Conservation (phyloP, 176 grass and related monocot species). For the Oryza rufipogon region DNA sequence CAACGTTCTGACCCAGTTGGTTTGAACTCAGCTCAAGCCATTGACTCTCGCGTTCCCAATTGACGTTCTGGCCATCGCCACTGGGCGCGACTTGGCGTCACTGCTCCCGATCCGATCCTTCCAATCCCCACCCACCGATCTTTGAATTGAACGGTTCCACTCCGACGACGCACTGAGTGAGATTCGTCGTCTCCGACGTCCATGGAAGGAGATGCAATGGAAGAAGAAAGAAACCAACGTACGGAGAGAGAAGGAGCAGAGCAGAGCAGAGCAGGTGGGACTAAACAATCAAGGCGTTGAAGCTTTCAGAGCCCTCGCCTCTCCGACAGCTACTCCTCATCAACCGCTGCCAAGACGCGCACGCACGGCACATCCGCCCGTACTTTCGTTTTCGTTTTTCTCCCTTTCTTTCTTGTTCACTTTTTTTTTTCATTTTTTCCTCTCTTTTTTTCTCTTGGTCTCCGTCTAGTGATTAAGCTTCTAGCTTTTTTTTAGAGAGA, state of each 20-base stretch:
- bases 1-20: too few relatives aligned
- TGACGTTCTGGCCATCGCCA: not conserved
- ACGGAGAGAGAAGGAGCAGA: too few relatives aligned
- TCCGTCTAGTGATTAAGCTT: too few relatives aligned
- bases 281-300: conserved; percentile 25
- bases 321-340: conserved; percentile 34
- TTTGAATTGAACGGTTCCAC: conserved; percentile 5
- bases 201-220: not conserved
- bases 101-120: not conserved
- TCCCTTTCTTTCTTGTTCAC: not conserved
- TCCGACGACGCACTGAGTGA: not conserved
- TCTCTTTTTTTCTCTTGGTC: too few relatives aligned
- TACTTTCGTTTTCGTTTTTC: not conserved
- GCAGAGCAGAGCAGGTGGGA: conserved; percentile 33
- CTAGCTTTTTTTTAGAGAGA: too few relatives aligned
- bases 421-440: too few relatives aligned
- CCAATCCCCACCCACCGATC: not conserved
- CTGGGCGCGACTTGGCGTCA: not conserved
- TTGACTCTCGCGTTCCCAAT: not conserved
- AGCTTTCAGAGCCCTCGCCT: conserved; percentile 11
- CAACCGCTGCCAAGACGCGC: conserved; percentile 17
- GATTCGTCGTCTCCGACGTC: not conserved
- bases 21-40: too few relatives aligned
- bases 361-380: not conserved
- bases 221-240: not conserved